phyloP scores from a whole-genome alignment of 2,329 filamentous ascomycete species.

The Neofusicoccum ribis region DNA sequence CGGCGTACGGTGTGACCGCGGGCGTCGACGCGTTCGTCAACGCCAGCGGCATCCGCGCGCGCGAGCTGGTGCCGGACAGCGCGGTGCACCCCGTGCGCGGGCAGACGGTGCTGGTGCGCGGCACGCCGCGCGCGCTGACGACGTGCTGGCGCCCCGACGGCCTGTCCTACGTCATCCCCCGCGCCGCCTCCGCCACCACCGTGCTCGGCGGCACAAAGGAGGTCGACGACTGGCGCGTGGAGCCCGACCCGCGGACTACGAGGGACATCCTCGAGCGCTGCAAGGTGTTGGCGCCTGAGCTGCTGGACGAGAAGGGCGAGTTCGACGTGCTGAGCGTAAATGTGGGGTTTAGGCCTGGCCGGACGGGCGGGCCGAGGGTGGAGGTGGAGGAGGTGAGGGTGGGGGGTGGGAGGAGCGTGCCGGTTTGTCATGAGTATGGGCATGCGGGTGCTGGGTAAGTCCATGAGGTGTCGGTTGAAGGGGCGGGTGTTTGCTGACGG shows the following conservation, averaged over 20 bases:
- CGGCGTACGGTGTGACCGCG: not conserved
- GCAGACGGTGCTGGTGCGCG: constrained; percentile 48
- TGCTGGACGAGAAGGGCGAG: constrained; percentile 30
- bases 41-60: constrained; percentile 44
- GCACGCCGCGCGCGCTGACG: constrained; percentile 35
- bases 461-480: no score
- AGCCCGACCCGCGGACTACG: constrained; percentile 34
- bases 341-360: constrained; percentile 47
- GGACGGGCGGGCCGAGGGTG: constrained; percentile 45
- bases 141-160: constrained; percentile 27
- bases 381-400: constrained; percentile 39
- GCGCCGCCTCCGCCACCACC: constrained; percentile 42
- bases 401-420: constrained; percentile 26
- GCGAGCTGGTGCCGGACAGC: constrained; percentile 36
- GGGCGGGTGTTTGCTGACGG: no score
- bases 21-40: constrained; percentile 40
- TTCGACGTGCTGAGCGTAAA: constrained; percentile 47
- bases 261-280: constrained; percentile 39
- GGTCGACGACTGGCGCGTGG: constrained; percentile 35
- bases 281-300: constrained; percentile 36
- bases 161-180: constrained; percentile 44
- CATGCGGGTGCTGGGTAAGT: constrained; percentile 45
- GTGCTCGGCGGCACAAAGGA: constrained; percentile 50
- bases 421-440: constrained; percentile 50
- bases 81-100: constrained; percentile 46